These are phyloP conservation scores for Atkinsonella texensis DNA, from an alignment of 2,329 filamentous ascomycete genomes.

Conservation along the genomic window DNA sequence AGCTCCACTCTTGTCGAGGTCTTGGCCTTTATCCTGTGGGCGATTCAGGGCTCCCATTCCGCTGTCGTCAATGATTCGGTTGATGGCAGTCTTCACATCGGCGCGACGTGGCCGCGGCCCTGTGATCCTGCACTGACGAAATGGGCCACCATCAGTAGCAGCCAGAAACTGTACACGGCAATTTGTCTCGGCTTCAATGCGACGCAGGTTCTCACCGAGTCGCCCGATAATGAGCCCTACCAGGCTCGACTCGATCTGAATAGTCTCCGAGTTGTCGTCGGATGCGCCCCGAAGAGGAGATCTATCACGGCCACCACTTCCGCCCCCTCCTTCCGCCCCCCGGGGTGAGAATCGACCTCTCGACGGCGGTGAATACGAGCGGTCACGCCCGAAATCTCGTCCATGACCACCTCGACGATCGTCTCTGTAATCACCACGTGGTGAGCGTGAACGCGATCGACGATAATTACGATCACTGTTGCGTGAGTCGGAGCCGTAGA, in stretches of 20 bases:
- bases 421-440: slow-evolving; percentile 63
- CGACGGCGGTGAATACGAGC: slow-evolving; percentile 58
- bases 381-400: slow-evolving; percentile 43
- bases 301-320: slow-evolving; percentile 41
- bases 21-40: slow-evolving; percentile 28
- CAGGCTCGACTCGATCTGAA: slow-evolving; percentile 74
- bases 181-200: slow-evolving; percentile 70
- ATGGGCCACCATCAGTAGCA: slow-evolving; percentile 58
- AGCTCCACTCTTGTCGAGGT: slow-evolving; percentile 25
- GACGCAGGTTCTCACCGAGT: slow-evolving; percentile 76
- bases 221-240: slow-evolving; percentile 86
- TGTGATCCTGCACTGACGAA: slow-evolving; percentile 76
- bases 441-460: slow-evolving; percentile 62
- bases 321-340: slow-evolving; percentile 29
- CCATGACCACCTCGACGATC: slow-evolving; percentile 57
- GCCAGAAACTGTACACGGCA: slow-evolving; percentile 84
- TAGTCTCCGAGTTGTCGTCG: slow-evolving; percentile 67
- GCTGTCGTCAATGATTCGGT: slow-evolving; percentile 75
- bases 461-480: slow-evolving; percentile 40
- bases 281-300: slow-evolving; percentile 39
- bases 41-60: slow-evolving; percentile 37
- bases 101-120: slow-evolving; percentile 60
- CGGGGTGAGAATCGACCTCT: slow-evolving; percentile 51
- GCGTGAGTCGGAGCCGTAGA: slow-evolving; percentile 28
- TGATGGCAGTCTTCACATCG: slow-evolving; percentile 72